Percentiles rank a stretch among this genome's conserved stretches.
Conservation (phyloP, 176 grass and related monocot genomes). For the Puccinellia tenuiflora region DNA sequence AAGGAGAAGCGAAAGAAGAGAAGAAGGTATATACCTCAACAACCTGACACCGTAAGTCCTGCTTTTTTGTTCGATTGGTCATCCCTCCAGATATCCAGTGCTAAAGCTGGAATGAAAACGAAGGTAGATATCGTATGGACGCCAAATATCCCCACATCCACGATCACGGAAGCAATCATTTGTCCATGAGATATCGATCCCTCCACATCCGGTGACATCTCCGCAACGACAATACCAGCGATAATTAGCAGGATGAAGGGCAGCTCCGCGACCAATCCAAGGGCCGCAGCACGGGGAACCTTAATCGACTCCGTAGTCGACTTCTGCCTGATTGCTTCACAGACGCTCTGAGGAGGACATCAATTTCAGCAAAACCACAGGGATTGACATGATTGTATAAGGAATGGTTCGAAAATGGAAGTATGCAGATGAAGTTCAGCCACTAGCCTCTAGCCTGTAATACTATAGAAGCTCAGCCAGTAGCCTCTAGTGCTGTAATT, state of each 20-base stretch:
- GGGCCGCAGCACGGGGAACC: too few relatives aligned
- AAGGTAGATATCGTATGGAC: not conserved
- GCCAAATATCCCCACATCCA: not conserved
- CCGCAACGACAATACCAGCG: too few relatives aligned
- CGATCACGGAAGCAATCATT: not conserved
- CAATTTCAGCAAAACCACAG: not conserved
- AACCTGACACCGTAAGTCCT: not conserved
- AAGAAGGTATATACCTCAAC: not conserved
- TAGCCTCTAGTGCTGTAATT: not conserved
- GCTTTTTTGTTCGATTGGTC: not conserved
- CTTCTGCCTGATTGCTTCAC: not conserved
- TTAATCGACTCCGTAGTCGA: too few relatives aligned
- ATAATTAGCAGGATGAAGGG: too few relatives aligned
- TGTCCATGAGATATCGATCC: not conserved
- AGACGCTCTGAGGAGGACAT: not conserved
- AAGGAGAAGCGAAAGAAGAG: too few relatives aligned
- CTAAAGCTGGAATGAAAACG: not conserved
- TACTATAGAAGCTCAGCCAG: not conserved
- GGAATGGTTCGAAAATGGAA: not conserved
- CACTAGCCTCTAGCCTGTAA: not conserved
- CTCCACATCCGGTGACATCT: not conserved
- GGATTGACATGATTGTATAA: not conserved
- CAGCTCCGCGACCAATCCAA: too few relatives aligned
- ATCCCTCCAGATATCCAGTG: not conserved
- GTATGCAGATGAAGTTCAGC: not conserved